Base-by-base conservation (phyloP, 495 filamentous ascomycete species). In the Lineolata rhizophorae region DNA sequence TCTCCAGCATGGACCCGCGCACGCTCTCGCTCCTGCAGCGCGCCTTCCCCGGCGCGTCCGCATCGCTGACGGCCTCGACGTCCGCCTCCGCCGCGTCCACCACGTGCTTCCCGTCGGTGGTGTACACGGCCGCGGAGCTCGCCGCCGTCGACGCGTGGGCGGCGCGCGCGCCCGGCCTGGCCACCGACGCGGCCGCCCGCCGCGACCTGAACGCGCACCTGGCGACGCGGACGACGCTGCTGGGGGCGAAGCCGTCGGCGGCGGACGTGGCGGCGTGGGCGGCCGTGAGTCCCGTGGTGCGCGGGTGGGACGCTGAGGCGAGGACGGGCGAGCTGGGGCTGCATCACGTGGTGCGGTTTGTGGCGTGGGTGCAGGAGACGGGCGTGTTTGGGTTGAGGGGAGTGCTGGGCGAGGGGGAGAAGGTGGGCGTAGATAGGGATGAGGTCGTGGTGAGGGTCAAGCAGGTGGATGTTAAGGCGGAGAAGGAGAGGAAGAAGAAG, bases 301-400 rank as follows among this genome's bases (percentile, higher is more conserved):
- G 71, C 46, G 62, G 63, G 36, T 94, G 84, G 85, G 63, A 64
- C 4, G 56, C 76, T 25, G 82, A 94, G 60, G 67, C 93, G 62
- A 70, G 77, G 43, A 92, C 87, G 4, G 87, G 87, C 20, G 69
- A 93, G 59, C 61, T 81, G 29, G 87, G 87, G 34, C 76, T 71
- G 48, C 82, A 87, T 44, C 70, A 95, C 51, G 76, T 94, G 42
- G 80, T 97, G 20, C 82, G 87, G 20, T 77, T 74, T 45, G 54
- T 92, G 41, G 87, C 94, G 52, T 92, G 93, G 48, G 76, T 97
- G 35, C 87, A 97, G 59, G 92, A 90, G 56, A 67, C 76, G 30
- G 63, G 68, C 1, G 36, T 84, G 29, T 90, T 92, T 43, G 66
- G 66, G 4, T 16, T 93, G 35, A 63, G 62, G 36, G n/a, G n/a